Base-by-base conservation (phyloP, 1,284 basidiomycete species). In the Malassezia yamatoensis region DNA sequence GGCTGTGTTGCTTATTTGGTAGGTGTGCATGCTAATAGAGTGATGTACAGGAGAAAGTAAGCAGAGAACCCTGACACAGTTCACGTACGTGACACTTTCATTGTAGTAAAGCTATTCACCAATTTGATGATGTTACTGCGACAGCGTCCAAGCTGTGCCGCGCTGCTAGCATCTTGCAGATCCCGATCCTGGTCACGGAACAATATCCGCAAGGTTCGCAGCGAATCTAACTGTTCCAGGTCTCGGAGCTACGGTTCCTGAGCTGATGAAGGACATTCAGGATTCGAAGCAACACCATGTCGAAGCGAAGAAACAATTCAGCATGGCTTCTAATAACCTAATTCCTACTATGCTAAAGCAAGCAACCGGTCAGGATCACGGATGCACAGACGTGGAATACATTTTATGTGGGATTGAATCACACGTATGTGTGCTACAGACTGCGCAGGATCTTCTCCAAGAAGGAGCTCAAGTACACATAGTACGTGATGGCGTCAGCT, bases 371-470 rank as follows among this genome's bases (percentile, higher is more conserved):
- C 21, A 39, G 34, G 9, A 21, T 2, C 7, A 11, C 4, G 11
- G 12, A 13, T 48, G 32, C 38, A 16, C 12, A 18, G 51, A 47
- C 16, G 35, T 46, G 15, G 45, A 48, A 11, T 48, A 40, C 13
- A 48, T 48, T n/a, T 40, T 53, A 3, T 53, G 45, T 20, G 45
- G 52, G 4, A 47, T 53, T 18, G 52, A 53, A 32, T 29, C 52
- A 20, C 52, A 48, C 34, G 34, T 48, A 6, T 53, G 52, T 24
- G 29, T 53, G 1, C 21, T 39, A 7, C 52, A 53, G 37, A 53
- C 51, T 15, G 51, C 16, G 13, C 37, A 34, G 8, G 38, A 53
- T 4, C 32, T 53, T 8, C 3, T 16, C 10, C 15, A 47, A n/a
- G 13, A 15, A 10, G 52, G 52, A 6, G 37, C 37, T 10, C 29